Evolutionary conservation across 805 yeast species (phyloP).

Genomic region (Metschnikowia colocasiae): DNA sequence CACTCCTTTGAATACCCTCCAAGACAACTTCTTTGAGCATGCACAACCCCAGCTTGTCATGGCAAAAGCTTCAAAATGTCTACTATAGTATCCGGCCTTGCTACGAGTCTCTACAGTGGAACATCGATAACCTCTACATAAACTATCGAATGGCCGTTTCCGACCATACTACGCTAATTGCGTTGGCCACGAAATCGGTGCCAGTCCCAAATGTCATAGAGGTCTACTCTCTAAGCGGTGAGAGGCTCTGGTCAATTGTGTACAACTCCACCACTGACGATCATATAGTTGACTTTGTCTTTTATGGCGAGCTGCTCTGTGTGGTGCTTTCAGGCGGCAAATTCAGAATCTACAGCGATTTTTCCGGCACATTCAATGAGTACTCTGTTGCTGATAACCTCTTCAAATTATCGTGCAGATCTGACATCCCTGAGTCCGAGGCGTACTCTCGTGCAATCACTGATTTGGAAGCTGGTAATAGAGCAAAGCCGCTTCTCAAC

Average conservation of each 20-base stretch:
- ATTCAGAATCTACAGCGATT: conserved; percentile 58
- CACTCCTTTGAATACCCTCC: background rate
- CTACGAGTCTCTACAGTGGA: conserved; percentile 51
- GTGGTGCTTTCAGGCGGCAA: conserved; percentile 52
- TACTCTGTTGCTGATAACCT: conserved; percentile 25
- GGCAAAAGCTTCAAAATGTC: conserved; percentile 77
- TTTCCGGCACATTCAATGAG: conserved; percentile 64
- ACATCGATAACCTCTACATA: conserved; percentile 31
- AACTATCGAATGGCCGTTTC: conserved; percentile 49
- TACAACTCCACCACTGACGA: conserved; percentile 47
- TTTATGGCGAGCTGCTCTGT: conserved; percentile 50
- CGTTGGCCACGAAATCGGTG: conserved; percentile 39
- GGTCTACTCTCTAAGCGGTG: conserved; percentile 34
- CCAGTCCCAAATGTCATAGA: conserved; percentile 37
- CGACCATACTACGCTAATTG: conserved; percentile 53
- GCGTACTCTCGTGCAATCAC: conserved; percentile 20
- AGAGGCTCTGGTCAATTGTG: conserved; percentile 33
- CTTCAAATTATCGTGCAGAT: conserved; percentile 1
- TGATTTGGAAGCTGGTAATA: conserved; percentile 31
- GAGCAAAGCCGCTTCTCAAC: conserved; percentile 27
- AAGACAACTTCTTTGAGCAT: background rate
- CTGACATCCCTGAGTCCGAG: background rate
- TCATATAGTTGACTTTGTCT: conserved; percentile 50
- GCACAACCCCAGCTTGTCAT: conserved; percentile 47
- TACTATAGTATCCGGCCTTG: conserved; percentile 63